Conservation (phyloP, 306 rosid species). For the Datisca glomerata region DNA sequence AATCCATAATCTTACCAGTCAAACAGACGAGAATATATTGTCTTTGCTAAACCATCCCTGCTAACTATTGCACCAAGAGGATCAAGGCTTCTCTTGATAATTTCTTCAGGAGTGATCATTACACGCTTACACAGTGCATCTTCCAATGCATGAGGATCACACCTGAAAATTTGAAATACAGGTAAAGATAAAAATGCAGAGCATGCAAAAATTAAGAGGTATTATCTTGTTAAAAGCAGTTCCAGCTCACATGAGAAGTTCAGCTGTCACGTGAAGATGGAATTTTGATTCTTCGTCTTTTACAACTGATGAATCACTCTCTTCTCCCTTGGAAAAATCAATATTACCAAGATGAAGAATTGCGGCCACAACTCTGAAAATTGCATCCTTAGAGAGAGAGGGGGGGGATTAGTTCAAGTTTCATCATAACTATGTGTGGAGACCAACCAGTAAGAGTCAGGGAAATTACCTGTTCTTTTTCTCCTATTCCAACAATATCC, state of each 20-base stretch:
- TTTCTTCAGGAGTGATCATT: constrained; percentile 88
- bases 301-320: constrained; percentile 58
- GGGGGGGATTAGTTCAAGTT: background rate
- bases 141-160: constrained; percentile 50
- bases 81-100: constrained; percentile 75
- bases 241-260: constrained; percentile 67
- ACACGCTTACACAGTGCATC: constrained; percentile 71
- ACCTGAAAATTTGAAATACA: constrained; percentile 40
- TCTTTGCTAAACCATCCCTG: constrained; percentile 90
- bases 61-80: constrained; percentile 62
- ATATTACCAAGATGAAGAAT: constrained; percentile 92
- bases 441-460: constrained; percentile 12
- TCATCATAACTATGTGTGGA: no score
- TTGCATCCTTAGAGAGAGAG: constrained; percentile 44
- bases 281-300: constrained; percentile 61
- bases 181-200: constrained; percentile 11
- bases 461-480: constrained; percentile 58
- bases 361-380: constrained; percentile 83
- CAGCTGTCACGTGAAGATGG: constrained; percentile 78
- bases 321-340: constrained; percentile 53
- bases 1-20: constrained; percentile 42
- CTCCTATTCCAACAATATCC: constrained; percentile 81
- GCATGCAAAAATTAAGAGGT: constrained; percentile 5
- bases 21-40: constrained; percentile 74
- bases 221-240: constrained; percentile 18